phyloP scores from a whole-genome alignment of 2,329 filamentous ascomycete genomes.

The Venturia oleaginea region DNA sequence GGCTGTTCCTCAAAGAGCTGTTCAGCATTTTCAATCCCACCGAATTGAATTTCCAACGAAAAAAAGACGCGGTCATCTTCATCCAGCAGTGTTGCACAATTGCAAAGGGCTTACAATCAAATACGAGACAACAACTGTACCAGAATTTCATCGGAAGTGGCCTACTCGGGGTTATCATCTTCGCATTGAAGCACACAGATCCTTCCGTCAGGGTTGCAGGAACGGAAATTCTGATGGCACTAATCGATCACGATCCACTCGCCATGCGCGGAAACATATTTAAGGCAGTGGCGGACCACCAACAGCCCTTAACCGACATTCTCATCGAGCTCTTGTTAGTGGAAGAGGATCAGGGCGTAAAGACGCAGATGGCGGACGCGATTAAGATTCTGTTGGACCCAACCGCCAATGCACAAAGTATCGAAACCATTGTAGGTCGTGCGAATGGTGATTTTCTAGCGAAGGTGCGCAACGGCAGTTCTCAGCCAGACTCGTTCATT shows the following conservation, averaged over 20 bases:
- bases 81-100: constrained; percentile 94
- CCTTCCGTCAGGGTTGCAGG: constrained; percentile 82
- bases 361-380: constrained; percentile 89
- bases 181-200: constrained; percentile 76
- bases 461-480: constrained; percentile 47
- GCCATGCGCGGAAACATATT: constrained; percentile 93
- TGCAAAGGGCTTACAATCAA: constrained; percentile 86
- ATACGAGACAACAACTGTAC: constrained; percentile 71
- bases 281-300: constrained; percentile 80
- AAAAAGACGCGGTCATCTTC: constrained; percentile 91
- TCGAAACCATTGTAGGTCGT: constrained; percentile 47
- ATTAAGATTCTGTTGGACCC: constrained; percentile 88
- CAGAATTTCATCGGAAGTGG: constrained; percentile 84
- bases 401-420: constrained; percentile 48
- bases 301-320: constrained; percentile 78
- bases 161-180: constrained; percentile 82
- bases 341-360: constrained; percentile 88
- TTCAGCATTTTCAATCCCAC: constrained; percentile 73
- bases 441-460: constrained; percentile 59
- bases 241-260: constrained; percentile 91
- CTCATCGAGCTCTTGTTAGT: constrained; percentile 85
- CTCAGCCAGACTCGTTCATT: constrained; percentile 76
- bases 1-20: constrained; percentile 68
- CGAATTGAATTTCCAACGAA: constrained; percentile 57
- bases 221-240: constrained; percentile 83